phyloP scores from a whole-genome alignment of 1,284 basidiomycete genomes.

The Microbotryum lychnidis-dioicae region DNA sequence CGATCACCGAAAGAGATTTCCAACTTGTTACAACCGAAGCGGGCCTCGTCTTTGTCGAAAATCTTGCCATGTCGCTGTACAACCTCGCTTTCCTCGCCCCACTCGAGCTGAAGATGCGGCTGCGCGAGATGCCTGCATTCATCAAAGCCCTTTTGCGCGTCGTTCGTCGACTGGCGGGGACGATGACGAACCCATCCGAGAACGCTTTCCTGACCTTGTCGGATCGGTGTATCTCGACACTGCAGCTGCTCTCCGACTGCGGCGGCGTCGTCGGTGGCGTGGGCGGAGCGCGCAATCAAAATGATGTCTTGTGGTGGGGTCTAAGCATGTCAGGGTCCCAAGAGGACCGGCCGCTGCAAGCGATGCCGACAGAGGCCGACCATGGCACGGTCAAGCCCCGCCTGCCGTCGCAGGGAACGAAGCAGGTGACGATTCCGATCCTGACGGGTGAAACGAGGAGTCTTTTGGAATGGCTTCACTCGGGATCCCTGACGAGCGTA shows the following conservation, averaged over 20 bases:
- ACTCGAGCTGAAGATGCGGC: conserved; percentile 57
- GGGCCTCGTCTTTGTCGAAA: conserved; percentile 73
- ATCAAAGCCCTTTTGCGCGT: conserved; percentile 43
- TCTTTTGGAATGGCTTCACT: conserved; percentile 9
- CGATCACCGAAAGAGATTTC: conserved; percentile 68
- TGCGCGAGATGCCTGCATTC: conserved; percentile 50
- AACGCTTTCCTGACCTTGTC: conserved; percentile 56
- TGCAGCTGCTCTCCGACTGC: conserved; percentile 74
- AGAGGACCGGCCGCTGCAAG: not conserved
- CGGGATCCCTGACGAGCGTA: too few species aligned
- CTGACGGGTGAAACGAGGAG: conserved; percentile 16
- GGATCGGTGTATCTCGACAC: conserved; percentile 68
- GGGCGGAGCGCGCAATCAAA: conserved; percentile 44
- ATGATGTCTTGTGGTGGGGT: conserved; percentile 23
- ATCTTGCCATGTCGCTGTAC: conserved; percentile 70
- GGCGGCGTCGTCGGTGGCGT: conserved; percentile 63
- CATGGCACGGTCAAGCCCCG: conserved; percentile 14
- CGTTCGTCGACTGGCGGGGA: conserved; percentile 40
- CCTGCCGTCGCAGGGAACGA: not conserved
- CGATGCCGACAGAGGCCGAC: not conserved
- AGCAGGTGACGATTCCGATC: conserved; percentile 7
- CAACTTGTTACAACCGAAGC: conserved; percentile 55
- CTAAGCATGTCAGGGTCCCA: conserved; percentile 15
- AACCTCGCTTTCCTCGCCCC: conserved; percentile 76
- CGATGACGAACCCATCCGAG: conserved; percentile 49